Evolutionary conservation across 805 yeast species (phyloP).

Genomic region (Lipomyces lipofer): DNA sequence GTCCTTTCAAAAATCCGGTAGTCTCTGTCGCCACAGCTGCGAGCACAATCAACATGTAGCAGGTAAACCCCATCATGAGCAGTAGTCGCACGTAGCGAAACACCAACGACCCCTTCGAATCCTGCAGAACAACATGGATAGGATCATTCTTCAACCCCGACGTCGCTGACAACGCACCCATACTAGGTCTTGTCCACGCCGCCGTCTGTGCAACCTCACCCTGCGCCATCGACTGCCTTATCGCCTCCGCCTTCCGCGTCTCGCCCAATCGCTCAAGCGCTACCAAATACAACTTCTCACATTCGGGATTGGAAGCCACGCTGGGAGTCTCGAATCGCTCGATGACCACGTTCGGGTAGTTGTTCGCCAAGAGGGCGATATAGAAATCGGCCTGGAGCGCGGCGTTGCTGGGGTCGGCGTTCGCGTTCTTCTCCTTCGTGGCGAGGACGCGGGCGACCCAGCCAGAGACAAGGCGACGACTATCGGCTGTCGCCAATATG

Average conservation of each 20-base stretch:
- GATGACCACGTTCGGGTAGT: conserved; percentile 96
- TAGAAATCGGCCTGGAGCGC: conserved; percentile 81
- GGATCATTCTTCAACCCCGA: conserved; percentile 76
- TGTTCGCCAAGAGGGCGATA: conserved; percentile 65
- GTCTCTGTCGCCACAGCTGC: conserved; percentile 79
- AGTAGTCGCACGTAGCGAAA: conserved; percentile 90
- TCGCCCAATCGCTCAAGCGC: conserved; percentile 72
- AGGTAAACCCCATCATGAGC: conserved; percentile 72
- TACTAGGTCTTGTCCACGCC: conserved; percentile 18
- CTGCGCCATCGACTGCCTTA: conserved; percentile 45
- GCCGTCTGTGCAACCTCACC: conserved; percentile 33
- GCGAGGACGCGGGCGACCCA: conserved; percentile 45
- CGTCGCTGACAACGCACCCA: conserved; percentile 7
- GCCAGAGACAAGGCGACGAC: conserved; percentile 8
- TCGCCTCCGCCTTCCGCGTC: conserved; percentile 71
- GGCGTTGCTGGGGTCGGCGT: conserved; percentile 67
- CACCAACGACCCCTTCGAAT: conserved; percentile 71
- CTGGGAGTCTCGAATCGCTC: conserved; percentile 92
- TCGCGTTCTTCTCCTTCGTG: conserved; percentile 81
- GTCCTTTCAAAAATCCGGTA: conserved; percentile 71
- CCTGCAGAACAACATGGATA: conserved; percentile 89
- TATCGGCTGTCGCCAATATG: too few species aligned
- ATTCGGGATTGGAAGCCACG: conserved; percentile 78
- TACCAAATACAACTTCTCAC: conserved; percentile 74
- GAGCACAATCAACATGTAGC: conserved; percentile 79